These are phyloP conservation scores for Trypanosomatidae sp. DNA, from an alignment of 208 protist genomes.

Conservation along the genomic window DNA sequence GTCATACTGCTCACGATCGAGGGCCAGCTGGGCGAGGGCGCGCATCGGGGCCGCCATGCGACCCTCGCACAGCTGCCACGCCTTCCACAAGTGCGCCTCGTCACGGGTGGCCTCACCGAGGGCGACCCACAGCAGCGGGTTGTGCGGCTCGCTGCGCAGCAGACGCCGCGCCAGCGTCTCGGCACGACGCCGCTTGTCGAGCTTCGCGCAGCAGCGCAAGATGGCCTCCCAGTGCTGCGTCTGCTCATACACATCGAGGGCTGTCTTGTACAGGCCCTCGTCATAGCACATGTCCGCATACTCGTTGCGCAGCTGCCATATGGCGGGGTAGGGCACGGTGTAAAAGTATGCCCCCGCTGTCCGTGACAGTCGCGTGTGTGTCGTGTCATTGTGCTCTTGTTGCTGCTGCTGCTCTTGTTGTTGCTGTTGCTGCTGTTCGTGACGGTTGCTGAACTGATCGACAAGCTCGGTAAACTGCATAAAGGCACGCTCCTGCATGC, in stretches of 20 bases:
- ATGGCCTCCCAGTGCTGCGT: slow-evolving; percentile 82
- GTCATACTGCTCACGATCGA: slow-evolving; percentile 78
- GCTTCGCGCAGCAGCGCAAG: slow-evolving; percentile 80
- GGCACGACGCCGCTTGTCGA: slow-evolving; percentile 77
- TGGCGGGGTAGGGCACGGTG: slow-evolving; percentile 59
- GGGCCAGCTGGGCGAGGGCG: slow-evolving; percentile 58
- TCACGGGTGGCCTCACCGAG: slow-evolving; percentile 83
- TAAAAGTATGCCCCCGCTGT: slow-evolving; percentile 72
- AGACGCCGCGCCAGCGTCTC: slow-evolving; percentile 77
- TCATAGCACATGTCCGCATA: slow-evolving; percentile 79
- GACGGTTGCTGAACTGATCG: too few relatives aligned
- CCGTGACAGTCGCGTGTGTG: slow-evolving; percentile 23
- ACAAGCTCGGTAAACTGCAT: slow-evolving; percentile 86
- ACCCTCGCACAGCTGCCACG: slow-evolving; percentile 82
- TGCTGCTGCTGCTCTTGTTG: too few relatives aligned
- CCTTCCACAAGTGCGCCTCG: slow-evolving; percentile 71
- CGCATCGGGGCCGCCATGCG: slow-evolving; percentile 81
- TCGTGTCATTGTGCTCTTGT: slow-evolving; percentile 24
- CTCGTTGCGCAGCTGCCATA: slow-evolving; percentile 71
- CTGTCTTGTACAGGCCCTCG: slow-evolving; percentile 75
- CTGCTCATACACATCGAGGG: slow-evolving; percentile 80
- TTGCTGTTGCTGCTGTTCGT: too few relatives aligned
- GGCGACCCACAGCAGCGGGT: slow-evolving; percentile 82
- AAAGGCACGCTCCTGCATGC: slow-evolving; percentile 73
- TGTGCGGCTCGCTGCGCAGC: slow-evolving; percentile 65